Conservation (phyloP, 2,329 filamentous ascomycete genomes). For the Penicillium sp. region DNA sequence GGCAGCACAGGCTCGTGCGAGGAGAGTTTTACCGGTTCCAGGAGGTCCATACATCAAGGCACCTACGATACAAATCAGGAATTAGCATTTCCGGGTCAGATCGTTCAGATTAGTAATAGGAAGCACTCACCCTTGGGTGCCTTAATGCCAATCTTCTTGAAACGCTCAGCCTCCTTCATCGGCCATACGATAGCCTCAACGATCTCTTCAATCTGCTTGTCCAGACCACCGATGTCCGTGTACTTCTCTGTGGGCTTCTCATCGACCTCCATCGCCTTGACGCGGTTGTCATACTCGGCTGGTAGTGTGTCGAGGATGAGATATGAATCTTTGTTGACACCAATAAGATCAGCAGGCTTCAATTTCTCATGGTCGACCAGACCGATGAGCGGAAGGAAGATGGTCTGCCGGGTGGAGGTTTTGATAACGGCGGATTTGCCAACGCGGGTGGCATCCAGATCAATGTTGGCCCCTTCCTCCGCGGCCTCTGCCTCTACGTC, state of each 20-base stretch:
- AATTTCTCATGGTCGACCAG: constrained; percentile 93
- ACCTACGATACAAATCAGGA: constrained; percentile 57
- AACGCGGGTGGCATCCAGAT: constrained; percentile 92
- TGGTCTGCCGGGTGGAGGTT: constrained; percentile 96
- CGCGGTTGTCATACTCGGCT: constrained; percentile 96
- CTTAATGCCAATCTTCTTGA: constrained; percentile 99
- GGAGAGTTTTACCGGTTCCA: constrained; percentile 56
- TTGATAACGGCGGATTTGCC: constrained; percentile 99
- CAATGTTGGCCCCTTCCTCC: constrained; percentile 98
- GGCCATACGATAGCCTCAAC: constrained; percentile 99
- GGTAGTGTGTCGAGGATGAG: constrained; percentile 94
- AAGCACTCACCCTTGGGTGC: constrained; percentile 82
- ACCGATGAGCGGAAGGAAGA: constrained; percentile 95
- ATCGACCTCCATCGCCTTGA: constrained; percentile 99
- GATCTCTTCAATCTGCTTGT: constrained; percentile 98
- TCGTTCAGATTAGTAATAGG: not conserved
- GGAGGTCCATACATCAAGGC: constrained; percentile 89
- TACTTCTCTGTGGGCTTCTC: constrained; percentile 99
- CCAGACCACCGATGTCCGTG: constrained; percentile 92
- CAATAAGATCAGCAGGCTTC: constrained; percentile 94
- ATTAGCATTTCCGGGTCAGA: not conserved
- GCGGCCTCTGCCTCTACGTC: constrained; percentile 95
- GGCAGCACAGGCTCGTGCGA: constrained; percentile 93
- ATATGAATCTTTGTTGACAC: constrained; percentile 99
- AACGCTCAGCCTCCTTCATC: constrained; percentile 98